Evolutionary conservation across 331 rosid species (phyloP), one percentile per base, ranked within the genome.

Genomic region (Quercus tomentella): DNA sequence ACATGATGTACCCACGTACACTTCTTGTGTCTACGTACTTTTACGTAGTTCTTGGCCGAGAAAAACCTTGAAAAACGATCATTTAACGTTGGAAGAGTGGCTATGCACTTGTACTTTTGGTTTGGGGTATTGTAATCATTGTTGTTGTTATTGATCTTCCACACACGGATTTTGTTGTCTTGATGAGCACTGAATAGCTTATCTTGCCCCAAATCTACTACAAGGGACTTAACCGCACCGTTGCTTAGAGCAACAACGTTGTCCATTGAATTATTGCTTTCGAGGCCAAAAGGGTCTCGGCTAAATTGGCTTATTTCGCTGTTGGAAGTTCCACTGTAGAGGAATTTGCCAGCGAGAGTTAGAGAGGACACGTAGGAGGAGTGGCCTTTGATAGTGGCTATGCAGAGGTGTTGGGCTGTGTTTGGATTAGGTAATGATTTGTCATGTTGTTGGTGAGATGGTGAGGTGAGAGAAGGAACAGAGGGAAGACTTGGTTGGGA

Each of bases 401-500:
- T 9, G 78, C 82, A 76, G n/a, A 65, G 56, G 74, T 82, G 83
- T 56, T 76, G 82, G 20, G 82, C 41, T 17, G 72, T 37, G 79
- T 61, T 51, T 35, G 78, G 41, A 45, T 49, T 33, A 20, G 72
- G 72, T 67, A 14, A 49, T 49, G 17, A 12, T 49, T 18, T 25
- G 9, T 66, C 71, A 16, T 26, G 78, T 1, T 56, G 72, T 15
- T 25, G 58, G 4, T 66, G 56, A 17, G 78, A 56, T 18, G 79
- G 85, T 23, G 86, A 74, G 62, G 84, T 72, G 66, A 91, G 88
- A 20, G 97, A 89, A 10, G 92, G 92, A 63, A 93, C 91, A 14
- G 93, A 87, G 75, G 87, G 94, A 20, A 93, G 88, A 56, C 98
- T 93, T 85, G 91, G 86, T 43, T 87, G 89, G 30, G 94, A 92